Evolutionary conservation across 129 eudicot species (phyloP).

Genomic region (Tagetes patula): DNA sequence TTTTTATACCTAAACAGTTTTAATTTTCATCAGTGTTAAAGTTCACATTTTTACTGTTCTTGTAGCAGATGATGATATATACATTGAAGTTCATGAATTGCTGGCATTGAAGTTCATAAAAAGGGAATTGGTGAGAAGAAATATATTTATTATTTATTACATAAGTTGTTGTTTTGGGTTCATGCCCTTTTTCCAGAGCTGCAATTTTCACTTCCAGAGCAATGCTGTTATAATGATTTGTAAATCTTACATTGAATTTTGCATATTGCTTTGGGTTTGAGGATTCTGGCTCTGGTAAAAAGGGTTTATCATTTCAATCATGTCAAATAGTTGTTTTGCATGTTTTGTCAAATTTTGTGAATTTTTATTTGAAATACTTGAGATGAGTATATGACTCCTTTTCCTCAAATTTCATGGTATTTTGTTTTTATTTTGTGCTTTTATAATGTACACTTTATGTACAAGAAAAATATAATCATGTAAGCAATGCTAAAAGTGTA

Average conservation of each 20-base stretch:
- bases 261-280: slow-evolving; percentile 28
- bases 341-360: slow-evolving; percentile 23
- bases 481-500: too few relatives aligned
- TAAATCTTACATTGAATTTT: slow-evolving; percentile 13
- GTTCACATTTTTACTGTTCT: background rate
- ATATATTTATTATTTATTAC: slow-evolving; percentile 30
- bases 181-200: background rate
- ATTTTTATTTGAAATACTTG: background rate
- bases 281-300: slow-evolving; percentile 18
- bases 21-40: background rate
- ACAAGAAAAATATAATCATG: too few relatives aligned
- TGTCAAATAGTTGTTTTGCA: background rate
- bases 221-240: slow-evolving; percentile 24
- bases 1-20: background rate
- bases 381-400: too few relatives aligned
- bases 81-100: slow-evolving; percentile 30
- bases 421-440: background rate
- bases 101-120: slow-evolving; percentile 24
- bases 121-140: slow-evolving; percentile 22
- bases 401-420: background rate
- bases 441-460: too few relatives aligned
- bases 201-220: slow-evolving; percentile 18
- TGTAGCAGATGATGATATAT: slow-evolving; percentile 37
- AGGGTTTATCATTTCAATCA: slow-evolving; percentile 6
- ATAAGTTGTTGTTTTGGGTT: slow-evolving; percentile 20